Conservation (phyloP, 768 basidiomycete species). For the Porpolomopsis calyptriformis region DNA sequence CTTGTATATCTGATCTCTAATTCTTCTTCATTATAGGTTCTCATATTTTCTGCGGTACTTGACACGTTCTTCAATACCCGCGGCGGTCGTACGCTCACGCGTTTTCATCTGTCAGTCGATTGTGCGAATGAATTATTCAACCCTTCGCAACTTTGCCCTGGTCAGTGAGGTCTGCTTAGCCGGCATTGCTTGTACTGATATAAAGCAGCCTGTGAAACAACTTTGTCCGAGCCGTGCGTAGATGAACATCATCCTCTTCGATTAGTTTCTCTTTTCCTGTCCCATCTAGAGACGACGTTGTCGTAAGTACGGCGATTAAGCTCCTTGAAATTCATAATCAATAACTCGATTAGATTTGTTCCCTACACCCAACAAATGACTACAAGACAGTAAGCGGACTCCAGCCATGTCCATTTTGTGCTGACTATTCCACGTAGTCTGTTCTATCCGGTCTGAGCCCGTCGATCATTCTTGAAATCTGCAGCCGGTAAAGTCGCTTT, state of each 20-base stretch:
- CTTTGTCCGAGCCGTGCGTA: slow-evolving; percentile 65
- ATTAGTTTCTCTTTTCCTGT: slow-evolving; percentile 3
- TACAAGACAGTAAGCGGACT: slow-evolving; percentile 68
- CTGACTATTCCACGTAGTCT: slow-evolving; percentile 37
- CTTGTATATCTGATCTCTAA: neutral
- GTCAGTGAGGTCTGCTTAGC: slow-evolving; percentile 23
- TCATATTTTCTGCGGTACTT: slow-evolving; percentile 74
- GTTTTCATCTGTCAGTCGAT: slow-evolving; percentile 39
- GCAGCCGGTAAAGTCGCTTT: slow-evolving; percentile 45
- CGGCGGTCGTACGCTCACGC: neutral
- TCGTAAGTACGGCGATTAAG: slow-evolving; percentile 32
- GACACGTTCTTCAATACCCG: slow-evolving; percentile 6
- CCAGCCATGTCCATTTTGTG: slow-evolving; percentile 13
- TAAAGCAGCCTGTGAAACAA: slow-evolving; percentile 64
- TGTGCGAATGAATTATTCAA: slow-evolving; percentile 82
- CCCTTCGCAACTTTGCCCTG: slow-evolving; percentile 68
- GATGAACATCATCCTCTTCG: neutral
- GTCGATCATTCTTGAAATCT: slow-evolving; percentile 68
- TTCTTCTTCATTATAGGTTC: slow-evolving; percentile 43
- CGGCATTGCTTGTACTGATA: neutral
- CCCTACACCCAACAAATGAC: slow-evolving; percentile 77
- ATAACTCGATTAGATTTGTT: neutral
- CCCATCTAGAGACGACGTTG: slow-evolving; percentile 46
- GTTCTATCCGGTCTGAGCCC: slow-evolving; percentile 76
- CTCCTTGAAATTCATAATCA: neutral